phyloP scores from a whole-genome alignment of 345 rosid genomes.

The Euphorbia tirucalli region DNA sequence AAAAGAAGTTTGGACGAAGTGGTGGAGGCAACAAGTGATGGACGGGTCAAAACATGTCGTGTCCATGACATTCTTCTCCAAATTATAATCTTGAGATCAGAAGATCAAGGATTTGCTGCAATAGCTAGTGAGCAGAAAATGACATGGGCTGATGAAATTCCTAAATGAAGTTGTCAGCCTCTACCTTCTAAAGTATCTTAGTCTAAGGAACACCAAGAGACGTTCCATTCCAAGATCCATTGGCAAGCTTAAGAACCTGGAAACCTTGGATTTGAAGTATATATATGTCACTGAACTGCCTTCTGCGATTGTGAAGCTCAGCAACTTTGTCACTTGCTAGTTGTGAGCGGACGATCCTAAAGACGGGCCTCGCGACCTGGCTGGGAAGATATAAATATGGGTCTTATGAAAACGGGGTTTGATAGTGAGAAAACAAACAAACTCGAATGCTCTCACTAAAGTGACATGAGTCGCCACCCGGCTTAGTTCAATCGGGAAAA shows the following conservation, averaged over 20 bases:
- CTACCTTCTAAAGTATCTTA: conserved; percentile 22
- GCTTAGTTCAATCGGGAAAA: no score
- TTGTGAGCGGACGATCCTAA: no score
- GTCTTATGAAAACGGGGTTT: no score
- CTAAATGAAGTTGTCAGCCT: conserved; percentile 21
- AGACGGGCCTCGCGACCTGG: no score
- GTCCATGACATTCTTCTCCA: conserved; percentile 13
- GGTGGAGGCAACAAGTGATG: conserved; percentile 10
- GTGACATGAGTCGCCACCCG: no score
- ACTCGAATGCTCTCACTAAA: no score
- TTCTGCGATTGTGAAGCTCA: conserved; percentile 22
- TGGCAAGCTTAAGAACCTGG: conserved; percentile 31
- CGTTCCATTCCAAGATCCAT: conserved; percentile 25
- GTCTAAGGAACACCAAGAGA: conserved; percentile 22
- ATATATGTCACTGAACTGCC: conserved; percentile 24
- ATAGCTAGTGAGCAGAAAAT: conserved; percentile 15
- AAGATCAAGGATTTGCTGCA: conserved; percentile 3
- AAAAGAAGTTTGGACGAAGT: conserved; percentile 15
- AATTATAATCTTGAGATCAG: neutral
- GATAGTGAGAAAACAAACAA: no score
- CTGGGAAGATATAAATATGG: no score
- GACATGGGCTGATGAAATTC: conserved; percentile 17
- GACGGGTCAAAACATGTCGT: neutral
- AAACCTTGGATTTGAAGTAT: conserved; percentile 33
- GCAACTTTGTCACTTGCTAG: conserved; percentile 25